phyloP scores from a whole-genome alignment of 257 asterid species.

The Nicotiana knightiana region DNA sequence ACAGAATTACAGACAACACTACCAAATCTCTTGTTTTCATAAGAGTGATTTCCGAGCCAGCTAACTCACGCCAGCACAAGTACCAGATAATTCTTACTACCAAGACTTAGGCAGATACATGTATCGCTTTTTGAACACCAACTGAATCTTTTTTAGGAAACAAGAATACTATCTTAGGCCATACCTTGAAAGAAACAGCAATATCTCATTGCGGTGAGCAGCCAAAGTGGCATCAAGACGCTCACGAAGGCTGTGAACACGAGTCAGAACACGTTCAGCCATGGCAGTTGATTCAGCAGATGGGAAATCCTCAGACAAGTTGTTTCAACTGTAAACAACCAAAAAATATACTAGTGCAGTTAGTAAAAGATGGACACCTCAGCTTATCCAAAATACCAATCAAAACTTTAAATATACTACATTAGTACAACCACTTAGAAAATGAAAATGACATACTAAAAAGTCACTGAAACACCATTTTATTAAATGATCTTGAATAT shows the following conservation, averaged over 20 bases:
- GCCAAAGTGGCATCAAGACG: constrained; percentile 80
- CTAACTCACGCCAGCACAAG: neutral
- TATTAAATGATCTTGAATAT: neutral
- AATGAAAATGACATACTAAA: neutral
- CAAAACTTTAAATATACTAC: neutral
- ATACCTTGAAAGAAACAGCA: constrained; percentile 66
- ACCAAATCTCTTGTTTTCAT: neutral
- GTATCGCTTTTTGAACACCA: neutral
- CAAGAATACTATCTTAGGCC: neutral
- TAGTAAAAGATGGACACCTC: neutral
- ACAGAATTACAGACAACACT: neutral
- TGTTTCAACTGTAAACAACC: constrained; percentile 32
- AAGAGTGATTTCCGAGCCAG: neutral
- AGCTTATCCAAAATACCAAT: neutral
- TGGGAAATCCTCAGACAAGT: constrained; percentile 13
- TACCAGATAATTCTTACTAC: neutral
- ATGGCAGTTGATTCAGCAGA: constrained; percentile 28
- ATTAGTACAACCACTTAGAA: neutral
- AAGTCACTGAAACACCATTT: neutral
- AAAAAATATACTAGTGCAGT: neutral
- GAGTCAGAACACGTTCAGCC: constrained; percentile 82
- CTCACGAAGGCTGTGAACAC: constrained; percentile 92
- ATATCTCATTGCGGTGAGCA: constrained; percentile 68
- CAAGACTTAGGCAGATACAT: neutral
- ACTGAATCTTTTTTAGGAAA: neutral